These are phyloP conservation scores for Geranium incanum DNA, from an alignment of 441 rosid species.

Conservation along the genomic window DNA sequence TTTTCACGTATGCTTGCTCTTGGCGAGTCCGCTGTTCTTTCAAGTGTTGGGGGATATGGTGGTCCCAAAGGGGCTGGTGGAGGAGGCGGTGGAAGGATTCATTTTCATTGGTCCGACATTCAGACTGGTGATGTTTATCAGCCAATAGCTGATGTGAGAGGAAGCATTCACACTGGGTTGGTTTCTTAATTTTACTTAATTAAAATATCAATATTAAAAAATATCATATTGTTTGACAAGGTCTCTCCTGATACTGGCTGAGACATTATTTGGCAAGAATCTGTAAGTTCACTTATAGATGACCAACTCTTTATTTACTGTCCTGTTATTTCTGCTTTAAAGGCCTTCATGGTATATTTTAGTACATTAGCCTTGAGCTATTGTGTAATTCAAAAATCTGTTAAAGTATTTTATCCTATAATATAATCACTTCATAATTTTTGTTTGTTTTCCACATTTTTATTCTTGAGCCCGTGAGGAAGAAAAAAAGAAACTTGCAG, in stretches of 20 bases:
- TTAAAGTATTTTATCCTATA: background rate
- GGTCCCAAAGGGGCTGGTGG: constrained; percentile 82
- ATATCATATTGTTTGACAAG: background rate
- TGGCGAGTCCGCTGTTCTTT: constrained; percentile 67
- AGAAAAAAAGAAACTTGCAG: background rate
- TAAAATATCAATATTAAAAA: background rate
- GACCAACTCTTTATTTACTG: background rate
- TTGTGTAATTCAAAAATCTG: background rate
- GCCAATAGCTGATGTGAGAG: constrained; percentile 88
- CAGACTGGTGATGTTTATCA: constrained; percentile 97
- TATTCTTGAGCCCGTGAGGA: background rate
- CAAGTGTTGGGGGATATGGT: constrained; percentile 87
- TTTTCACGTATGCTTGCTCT: constrained; percentile 61
- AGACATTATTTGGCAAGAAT: background rate
- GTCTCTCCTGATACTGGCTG: background rate
- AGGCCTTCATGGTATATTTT: background rate
- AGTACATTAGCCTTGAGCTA: background rate
- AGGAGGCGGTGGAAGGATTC: constrained; percentile 99
- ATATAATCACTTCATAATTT: background rate
- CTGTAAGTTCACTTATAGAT: background rate
- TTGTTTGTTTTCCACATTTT: background rate
- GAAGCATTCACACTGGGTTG: constrained; percentile 61
- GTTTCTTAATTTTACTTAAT: constrained; percentile 26
- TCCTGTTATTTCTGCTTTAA: background rate
- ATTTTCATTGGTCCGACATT: constrained; percentile 96